Conservation (phyloP, 2,329 filamentous ascomycete genomes). For the Torrubiellomyces zombiae region DNA sequence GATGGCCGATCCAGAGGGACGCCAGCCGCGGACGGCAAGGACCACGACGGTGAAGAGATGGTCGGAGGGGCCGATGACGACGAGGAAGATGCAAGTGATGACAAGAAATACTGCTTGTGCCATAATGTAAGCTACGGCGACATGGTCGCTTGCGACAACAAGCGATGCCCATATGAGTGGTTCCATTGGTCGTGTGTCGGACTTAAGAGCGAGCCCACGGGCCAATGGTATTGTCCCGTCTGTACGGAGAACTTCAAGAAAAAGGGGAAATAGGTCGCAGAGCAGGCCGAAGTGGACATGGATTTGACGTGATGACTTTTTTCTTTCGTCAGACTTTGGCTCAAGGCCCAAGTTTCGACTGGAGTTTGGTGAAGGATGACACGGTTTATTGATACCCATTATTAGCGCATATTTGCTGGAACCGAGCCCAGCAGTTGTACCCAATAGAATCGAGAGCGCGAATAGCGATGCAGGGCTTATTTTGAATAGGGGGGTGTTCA, state of each 20-base stretch:
- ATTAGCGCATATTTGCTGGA: no score
- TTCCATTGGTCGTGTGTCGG: slow-evolving; percentile 69
- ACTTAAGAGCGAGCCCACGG: slow-evolving; percentile 49
- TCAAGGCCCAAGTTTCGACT: no score
- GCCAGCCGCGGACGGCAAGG: slow-evolving; percentile 17
- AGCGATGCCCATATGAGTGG: slow-evolving; percentile 68
- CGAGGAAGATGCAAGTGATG: slow-evolving; percentile 57
- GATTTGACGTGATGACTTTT: no score
- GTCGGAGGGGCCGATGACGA: slow-evolving; percentile 38
- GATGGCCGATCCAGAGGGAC: slow-evolving; percentile 16
- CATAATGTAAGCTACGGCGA: slow-evolving; percentile 73
- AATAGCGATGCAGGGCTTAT: no score
- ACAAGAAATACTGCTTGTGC: slow-evolving; percentile 72
- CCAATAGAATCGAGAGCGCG: no score
- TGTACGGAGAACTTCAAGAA: slow-evolving; percentile 38
- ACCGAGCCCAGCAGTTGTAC: no score
- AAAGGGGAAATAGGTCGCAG: slow-evolving; percentile 14
- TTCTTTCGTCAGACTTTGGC: no score
- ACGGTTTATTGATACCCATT: no score
- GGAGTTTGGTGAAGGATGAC: no score
- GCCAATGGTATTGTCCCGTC: slow-evolving; percentile 50
- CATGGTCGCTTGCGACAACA: slow-evolving; percentile 82
- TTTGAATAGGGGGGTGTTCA: no score
- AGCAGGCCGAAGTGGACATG: no score
- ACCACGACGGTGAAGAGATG: slow-evolving; percentile 32